Evolutionary conservation across 2,329 filamentous ascomycete genomes (phyloP), one percentile per base, ranked within the genome.

Genomic region (Hypoxylon sp.): DNA sequence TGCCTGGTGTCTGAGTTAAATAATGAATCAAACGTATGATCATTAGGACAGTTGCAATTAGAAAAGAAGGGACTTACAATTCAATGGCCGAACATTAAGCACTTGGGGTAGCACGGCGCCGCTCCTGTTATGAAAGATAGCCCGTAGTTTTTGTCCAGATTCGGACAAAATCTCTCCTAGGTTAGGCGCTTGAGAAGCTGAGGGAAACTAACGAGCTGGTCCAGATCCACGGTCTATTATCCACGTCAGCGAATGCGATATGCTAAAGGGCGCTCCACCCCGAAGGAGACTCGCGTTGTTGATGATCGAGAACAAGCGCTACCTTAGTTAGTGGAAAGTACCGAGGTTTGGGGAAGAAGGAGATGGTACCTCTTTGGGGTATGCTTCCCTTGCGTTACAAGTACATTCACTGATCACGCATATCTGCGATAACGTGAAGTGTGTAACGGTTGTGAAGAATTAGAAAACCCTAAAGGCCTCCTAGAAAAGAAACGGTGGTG

Each of bases 281-380:
- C 37, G 37, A 17, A 39, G 7, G n/a, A 39, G 37, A 39, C 37
- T 34, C 30, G 13, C 30, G 2, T 34, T 34, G 7, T 32, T 2
- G 8, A 34, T 4, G 30, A 11, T 34, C 10, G 30, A 34, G 30
- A 34, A 19, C 37, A n/a, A n/a, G 37, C n/a, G 37, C 37, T 39
- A n/a, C n/a, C n/a, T n/a, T n/a, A n/a, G n/a, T n/a, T n/a, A 39
- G 15, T 34, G 37, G 37, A 34, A 39, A 39, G 37, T 39, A n/a
- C 37, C 37, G 37, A 39, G 37, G 37, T n/a, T 17, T 19, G 15
- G 15, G n/a, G 15, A 13, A 13, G 8, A 8, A 28, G 26, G 8
- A 5, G 26, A 28, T 28, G 26, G 8, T 28, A 28, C 8, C 26
- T 28, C 28, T 30, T 10, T 30, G 5, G 5, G 28, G 28, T 30